Percentiles rank a stretch among this genome's conserved stretches.
phyloP scores from a whole-genome alignment of 179 eudicot species.

The Beta lomatogona region DNA sequence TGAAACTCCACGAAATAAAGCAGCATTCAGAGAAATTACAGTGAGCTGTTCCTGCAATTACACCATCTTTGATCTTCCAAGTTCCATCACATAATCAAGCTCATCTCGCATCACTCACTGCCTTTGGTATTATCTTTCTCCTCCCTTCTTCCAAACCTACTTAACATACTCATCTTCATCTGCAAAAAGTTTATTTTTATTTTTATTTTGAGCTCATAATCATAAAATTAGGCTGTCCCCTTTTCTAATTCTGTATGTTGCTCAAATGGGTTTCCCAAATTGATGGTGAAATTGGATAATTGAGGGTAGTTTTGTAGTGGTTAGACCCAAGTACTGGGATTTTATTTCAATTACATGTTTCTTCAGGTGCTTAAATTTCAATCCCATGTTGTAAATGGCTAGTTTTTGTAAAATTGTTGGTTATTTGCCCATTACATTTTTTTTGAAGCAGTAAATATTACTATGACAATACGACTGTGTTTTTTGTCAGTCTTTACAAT shows the following conservation, averaged over 20 bases:
- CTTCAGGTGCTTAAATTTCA: not conserved
- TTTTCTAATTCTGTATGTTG: not conserved
- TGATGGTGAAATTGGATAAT: not conserved
- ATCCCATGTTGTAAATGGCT: not conserved
- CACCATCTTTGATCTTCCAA: too few species aligned
- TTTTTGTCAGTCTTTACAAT: not conserved
- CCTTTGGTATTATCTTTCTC: not conserved
- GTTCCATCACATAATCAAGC: too few species aligned
- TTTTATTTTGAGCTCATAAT: not conserved
- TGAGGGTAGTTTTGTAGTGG: not conserved
- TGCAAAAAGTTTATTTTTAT: not conserved
- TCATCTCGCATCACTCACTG: not conserved
- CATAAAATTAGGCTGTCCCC: not conserved
- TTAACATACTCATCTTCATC: not conserved
- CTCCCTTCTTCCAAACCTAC: not conserved
- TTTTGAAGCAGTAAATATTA: not conserved
- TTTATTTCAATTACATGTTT: not conserved
- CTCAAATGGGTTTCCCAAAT: not conserved
- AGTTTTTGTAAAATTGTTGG: not conserved
- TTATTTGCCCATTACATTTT: not conserved
- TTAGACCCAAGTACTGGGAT: not conserved
- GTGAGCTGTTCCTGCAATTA: too few species aligned
- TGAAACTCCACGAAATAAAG: too few species aligned
- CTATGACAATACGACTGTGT: not conserved
- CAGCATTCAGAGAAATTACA: too few species aligned